Base-by-base conservation (phyloP, 1,139 yeast species). In the Suhomyces chickasaworum region DNA sequence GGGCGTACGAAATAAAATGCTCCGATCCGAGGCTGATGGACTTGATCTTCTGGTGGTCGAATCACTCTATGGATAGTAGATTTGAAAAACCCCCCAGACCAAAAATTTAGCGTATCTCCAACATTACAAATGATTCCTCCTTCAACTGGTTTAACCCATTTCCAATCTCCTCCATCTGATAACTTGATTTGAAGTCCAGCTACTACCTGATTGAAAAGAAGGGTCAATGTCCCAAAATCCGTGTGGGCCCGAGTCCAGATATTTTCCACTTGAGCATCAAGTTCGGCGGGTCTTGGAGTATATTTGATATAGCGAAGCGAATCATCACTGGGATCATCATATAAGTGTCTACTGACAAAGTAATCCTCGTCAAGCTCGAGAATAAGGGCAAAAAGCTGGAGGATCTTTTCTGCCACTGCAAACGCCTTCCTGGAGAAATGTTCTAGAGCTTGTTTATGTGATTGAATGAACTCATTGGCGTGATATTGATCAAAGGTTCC, bases 1-100 rank as follows among this genome's bases (percentile, higher is more conserved):
- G 73, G 72, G 27, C 72, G 60, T 7, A 66, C 64, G 49, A 68
- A 68, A 43, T 68, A 68, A 46, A 68, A 65, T 1, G 66, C 53
- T 1, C 71, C 73, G 29, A 66, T 64, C 25, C 73, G 48, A 7
- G 68, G 68, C 7, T 60, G 58, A 33, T 52, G 43, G 9, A 64
- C 50, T 47, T 66, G 71, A 42, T 66, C 71, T 20, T 53, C 57
- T 4, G 71, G 71, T 9, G 71, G 69, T 32, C 69, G 51, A 3
- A 65, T 53, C 1, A 66, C 71, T 32, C 70, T 50, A 49, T 66
- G 71, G 33, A 66, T 55, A 0, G 71, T 63, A n/a, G 67, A 62
- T 41, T 65, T 65, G 51, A 66, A 65, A 45, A 57, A 64, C 1
- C 69, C 69, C 8, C 69, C 69, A 13, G 68, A 60, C 64, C 68